Evolutionary conservation across 139 green algal species (phyloP).

Genomic region (Picochlorum costavermella): DNA sequence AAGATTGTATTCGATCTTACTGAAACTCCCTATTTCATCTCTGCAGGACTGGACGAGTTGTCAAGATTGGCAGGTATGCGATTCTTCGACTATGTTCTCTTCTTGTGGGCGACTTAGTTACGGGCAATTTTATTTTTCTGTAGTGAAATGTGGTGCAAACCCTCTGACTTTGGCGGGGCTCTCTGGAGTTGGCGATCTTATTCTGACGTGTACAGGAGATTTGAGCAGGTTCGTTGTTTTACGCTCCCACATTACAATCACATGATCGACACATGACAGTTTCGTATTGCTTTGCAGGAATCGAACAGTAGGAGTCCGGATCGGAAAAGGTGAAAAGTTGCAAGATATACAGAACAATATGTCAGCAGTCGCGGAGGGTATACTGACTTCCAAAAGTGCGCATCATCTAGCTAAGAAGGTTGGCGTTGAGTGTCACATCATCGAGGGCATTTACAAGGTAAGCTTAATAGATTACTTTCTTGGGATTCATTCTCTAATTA

Average conservation of each 20-base stretch:
- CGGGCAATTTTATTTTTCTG: constrained; percentile 15
- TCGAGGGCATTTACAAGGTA: constrained; percentile 71
- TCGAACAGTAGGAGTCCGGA: constrained; percentile 44
- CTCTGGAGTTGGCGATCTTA: constrained; percentile 74
- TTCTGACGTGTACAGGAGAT: constrained; percentile 75
- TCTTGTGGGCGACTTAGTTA: not conserved
- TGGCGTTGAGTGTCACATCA: constrained; percentile 63
- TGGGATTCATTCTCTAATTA: not conserved
- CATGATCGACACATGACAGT: not conserved
- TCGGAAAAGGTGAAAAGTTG: constrained; percentile 53
- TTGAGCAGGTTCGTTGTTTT: not conserved
- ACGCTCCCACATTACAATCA: not conserved
- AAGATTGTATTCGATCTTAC: too few species aligned
- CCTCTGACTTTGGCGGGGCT: constrained; percentile 74
- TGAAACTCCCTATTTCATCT: not conserved
- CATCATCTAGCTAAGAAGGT: constrained; percentile 44
- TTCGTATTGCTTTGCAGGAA: constrained; percentile 39
- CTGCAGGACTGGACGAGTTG: constrained; percentile 55
- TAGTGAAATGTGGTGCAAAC: constrained; percentile 53
- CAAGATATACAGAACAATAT: constrained; percentile 45
- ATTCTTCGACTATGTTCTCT: not conserved
- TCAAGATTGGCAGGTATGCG: constrained; percentile 38
- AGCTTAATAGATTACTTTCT: not conserved
- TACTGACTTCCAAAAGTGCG: constrained; percentile 58
- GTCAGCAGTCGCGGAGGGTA: constrained; percentile 68